A percentile compares a stretch with the other conserved stretches of the same genome.
These are phyloP conservation scores for Urtica urens DNA, from an alignment of 306 rosid genomes.

Conservation along the genomic window DNA sequence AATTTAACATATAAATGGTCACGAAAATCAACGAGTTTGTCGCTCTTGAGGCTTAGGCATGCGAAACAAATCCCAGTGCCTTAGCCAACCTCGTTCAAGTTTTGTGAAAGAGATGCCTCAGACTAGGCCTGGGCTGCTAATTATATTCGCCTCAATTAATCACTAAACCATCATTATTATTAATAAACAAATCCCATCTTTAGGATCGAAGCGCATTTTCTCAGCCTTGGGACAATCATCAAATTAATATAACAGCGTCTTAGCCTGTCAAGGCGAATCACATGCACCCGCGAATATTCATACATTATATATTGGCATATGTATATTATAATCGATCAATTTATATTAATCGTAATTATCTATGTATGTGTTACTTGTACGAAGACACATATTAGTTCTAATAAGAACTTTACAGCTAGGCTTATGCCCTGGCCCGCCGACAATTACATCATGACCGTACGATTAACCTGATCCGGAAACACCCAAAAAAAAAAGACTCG, in stretches of 20 bases:
- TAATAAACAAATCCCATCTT: constrained; percentile 15
- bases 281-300: constrained; percentile 44
- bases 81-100: constrained; percentile 70
- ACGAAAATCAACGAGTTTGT: constrained; percentile 50
- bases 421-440: constrained; percentile 39
- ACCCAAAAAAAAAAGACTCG: constrained; percentile 28
- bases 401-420: constrained; percentile 5
- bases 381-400: background rate
- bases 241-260: constrained; percentile 49
- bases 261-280: constrained; percentile 48
- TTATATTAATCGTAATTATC: constrained; percentile 12
- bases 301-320: background rate
- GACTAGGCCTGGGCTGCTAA: constrained; percentile 56
- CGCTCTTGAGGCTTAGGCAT: constrained; percentile 56
- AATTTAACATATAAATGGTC: constrained; percentile 41
- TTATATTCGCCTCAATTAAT: constrained; percentile 32
- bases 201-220: constrained; percentile 43
- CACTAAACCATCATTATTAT: background rate
- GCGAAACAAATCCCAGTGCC: constrained; percentile 86
- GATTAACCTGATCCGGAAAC: constrained; percentile 23
- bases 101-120: constrained; percentile 80
- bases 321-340: background rate
- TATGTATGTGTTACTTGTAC: constrained; percentile 10
- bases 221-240: constrained; percentile 37
- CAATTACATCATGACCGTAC: constrained; percentile 53